Conservation (phyloP, 2,329 filamentous ascomycete genomes). For the Monosporascus sp. region DNA sequence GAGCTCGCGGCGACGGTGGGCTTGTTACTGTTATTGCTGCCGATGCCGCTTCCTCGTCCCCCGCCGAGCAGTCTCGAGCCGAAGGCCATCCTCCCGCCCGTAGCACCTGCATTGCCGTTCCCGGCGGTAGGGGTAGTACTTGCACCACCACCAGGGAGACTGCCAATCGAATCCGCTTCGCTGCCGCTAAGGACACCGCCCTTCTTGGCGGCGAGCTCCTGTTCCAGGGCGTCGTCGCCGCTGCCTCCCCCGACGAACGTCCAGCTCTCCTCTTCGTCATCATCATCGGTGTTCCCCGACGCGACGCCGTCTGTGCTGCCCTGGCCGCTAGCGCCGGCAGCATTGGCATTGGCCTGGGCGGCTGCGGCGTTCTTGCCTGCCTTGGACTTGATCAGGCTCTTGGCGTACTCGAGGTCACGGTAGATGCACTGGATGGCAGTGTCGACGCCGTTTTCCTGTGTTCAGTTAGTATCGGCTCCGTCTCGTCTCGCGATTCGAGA, state of each 20-base stretch:
- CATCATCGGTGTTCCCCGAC: slow-evolving; percentile 44
- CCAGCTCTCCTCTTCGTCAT: slow-evolving; percentile 79
- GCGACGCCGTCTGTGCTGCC: slow-evolving; percentile 23
- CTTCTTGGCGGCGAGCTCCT: slow-evolving; percentile 26
- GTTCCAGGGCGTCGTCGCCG: slow-evolving; percentile 33
- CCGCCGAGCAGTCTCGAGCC: slow-evolving; percentile 12
- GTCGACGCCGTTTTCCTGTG: slow-evolving; percentile 81
- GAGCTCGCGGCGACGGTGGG: slow-evolving; percentile 7
- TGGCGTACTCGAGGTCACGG: slow-evolving; percentile 89
- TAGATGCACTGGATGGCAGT: slow-evolving; percentile 90
- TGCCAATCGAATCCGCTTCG: background rate
- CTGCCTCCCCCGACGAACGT: slow-evolving; percentile 69
- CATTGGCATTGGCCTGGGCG: slow-evolving; percentile 27
- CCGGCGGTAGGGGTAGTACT: background rate
- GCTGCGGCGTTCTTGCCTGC: slow-evolving; percentile 41
- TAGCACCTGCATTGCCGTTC: slow-evolving; percentile 3
- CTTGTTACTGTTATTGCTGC: background rate
- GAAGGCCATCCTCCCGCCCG: slow-evolving; percentile 1
- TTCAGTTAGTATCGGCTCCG: slow-evolving; percentile 20
- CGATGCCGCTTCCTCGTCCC: background rate
- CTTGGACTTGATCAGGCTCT: slow-evolving; percentile 68
- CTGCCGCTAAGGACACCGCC: background rate
- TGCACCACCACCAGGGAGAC: slow-evolving; percentile 20
- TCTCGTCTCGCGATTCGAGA: too few species aligned
- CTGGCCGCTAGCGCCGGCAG: slow-evolving; percentile 16